Evolutionary conservation across 805 yeast genomes (phyloP).

Genomic region (Metschnikowia anglica): DNA sequence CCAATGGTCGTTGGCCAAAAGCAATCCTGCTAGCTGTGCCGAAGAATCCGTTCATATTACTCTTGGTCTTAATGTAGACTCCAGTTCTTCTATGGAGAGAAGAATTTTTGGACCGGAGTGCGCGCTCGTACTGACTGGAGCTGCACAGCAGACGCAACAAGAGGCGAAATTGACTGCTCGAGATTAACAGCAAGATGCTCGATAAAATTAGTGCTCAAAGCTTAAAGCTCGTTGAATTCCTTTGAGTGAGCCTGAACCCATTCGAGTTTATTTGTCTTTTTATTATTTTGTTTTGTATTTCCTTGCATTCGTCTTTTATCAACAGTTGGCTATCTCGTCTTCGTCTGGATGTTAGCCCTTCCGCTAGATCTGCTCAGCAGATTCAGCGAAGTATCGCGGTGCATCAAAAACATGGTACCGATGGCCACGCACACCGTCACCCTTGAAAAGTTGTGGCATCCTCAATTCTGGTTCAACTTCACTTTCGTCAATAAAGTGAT

Average conservation of each 20-base stretch:
- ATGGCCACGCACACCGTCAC: constrained; percentile 93
- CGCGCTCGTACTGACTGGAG: constrained; percentile 11
- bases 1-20: constrained; percentile 23
- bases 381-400: constrained; percentile 71
- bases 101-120: constrained; percentile 6
- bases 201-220: too few species aligned
- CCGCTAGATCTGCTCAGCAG: constrained; percentile 7
- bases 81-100: neutral
- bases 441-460: constrained; percentile 78
- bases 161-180: neutral
- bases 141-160: neutral
- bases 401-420: constrained; percentile 91
- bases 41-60: constrained; percentile 20
- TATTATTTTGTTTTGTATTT: neutral
- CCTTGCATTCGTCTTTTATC: neutral
- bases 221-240: too few species aligned
- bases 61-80: neutral
- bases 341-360: neutral
- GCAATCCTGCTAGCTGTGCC: constrained; percentile 17
- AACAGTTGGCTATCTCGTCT: neutral
- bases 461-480: constrained; percentile 60
- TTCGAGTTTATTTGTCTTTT: neutral
- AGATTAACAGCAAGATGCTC: too few species aligned
- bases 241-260: too few species aligned
- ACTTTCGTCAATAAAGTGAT: constrained; percentile 54